A percentile compares a stretch with the other conserved stretches of the same genome.
These are phyloP conservation scores for Coleophoma cylindrospora DNA, from an alignment of 2,329 filamentous ascomycete genomes.

Conservation along the genomic window DNA sequence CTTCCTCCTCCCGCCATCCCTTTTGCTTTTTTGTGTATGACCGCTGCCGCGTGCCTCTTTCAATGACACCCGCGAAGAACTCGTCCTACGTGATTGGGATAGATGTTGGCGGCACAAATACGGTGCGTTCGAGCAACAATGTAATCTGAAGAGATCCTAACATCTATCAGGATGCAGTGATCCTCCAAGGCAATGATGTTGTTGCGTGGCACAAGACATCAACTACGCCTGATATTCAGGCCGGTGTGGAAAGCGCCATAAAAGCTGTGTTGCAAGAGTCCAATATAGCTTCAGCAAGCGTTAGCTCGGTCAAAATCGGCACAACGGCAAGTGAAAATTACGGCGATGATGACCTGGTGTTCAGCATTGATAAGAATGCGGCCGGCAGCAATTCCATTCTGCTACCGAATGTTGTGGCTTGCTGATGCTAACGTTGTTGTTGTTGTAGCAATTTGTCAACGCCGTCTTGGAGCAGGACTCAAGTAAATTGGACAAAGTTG, in stretches of 20 bases:
- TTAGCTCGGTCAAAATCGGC: constrained; percentile 44
- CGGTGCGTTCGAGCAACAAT: constrained; percentile 25
- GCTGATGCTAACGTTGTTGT: no score
- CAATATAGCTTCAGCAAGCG: constrained; percentile 29
- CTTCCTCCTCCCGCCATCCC: background rate
- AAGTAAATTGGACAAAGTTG: constrained; percentile 43
- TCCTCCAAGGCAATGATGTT: constrained; percentile 19
- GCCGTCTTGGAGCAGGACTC: constrained; percentile 44
- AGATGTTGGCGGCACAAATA: constrained; percentile 57
- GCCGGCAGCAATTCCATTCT: no score
- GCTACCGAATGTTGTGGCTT: no score
- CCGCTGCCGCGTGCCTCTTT: background rate
- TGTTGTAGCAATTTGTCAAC: constrained; percentile 40
- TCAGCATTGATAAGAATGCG: no score
- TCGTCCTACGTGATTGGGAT: constrained; percentile 28
- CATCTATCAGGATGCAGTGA: constrained; percentile 11
- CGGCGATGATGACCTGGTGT: no score
- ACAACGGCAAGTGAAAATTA: constrained; percentile 18
- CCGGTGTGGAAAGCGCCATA: constrained; percentile 42
- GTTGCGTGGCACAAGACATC: constrained; percentile 41
- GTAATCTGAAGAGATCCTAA: background rate
- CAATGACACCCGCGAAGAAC: constrained; percentile 14
- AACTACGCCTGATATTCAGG: constrained; percentile 45
- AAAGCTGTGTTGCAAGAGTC: constrained; percentile 34
- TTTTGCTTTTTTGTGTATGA: background rate